Evolutionary conservation across 345 rosid species (phyloP), one percentile per base, ranked within the genome.

Genomic region (Linum trigynum): DNA sequence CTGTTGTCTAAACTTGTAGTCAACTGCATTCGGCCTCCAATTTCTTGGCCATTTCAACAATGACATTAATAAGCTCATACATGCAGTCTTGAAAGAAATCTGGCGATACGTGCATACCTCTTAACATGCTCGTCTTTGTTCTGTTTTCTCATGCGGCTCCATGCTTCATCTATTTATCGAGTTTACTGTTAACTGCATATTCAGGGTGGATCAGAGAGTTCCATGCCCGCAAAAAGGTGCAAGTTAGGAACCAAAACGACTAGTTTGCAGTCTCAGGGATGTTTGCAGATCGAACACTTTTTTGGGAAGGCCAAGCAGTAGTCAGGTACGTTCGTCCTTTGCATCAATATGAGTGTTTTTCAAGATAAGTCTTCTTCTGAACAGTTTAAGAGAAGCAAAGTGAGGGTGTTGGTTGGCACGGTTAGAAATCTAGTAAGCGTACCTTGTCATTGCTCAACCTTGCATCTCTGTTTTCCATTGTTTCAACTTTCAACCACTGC

Each of bases 211-310:
- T 80, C 78, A 71, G 77, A 75, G 64, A 81, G 63, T 65, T 69
- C 76, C 37, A 71, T 67, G 56, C 50, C 73, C 66, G 78, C 82
- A 12, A 94, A 90, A 86, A 90, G 85, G 78, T 69, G 71, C 65
- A 88, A 84, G 74, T 41, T 40, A 68, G 91, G 80, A 60, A 72
- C 71, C 16, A 88, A 78, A 78, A 45, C 86, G 53, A 77, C 72
- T 69, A 72, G 67, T 64, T 48, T 69, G 51, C 89, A 77, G 39
- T 78, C 97, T 53, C 82, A 81, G 72, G 91, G 92, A 9, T 74
- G 84, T 81, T 75, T 88, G 65, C 88, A 88, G 71, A 88, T 94
- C 23, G 96, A 94, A 69, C 96, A 94, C 75, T 94, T 85, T 72
- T 90, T 94, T 72, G 88, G 88, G 12, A 88, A 72, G 82, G 69